Evolutionary conservation across 768 basidiomycete genomes (phyloP), one percentile per base, ranked within the genome.

Genomic region (Lactarius vividus): DNA sequence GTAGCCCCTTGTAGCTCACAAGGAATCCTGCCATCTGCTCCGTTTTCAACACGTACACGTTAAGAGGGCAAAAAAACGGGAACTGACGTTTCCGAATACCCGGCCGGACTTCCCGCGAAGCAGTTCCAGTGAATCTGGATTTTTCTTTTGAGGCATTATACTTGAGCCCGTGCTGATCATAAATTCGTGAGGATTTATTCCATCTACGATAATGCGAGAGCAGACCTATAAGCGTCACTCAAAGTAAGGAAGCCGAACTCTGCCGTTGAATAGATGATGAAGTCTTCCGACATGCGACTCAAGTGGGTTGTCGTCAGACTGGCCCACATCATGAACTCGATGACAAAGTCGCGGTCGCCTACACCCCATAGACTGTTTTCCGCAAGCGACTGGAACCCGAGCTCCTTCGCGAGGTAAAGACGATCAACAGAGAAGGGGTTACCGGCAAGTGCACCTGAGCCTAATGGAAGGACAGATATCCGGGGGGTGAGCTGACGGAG

Each of bases 121-220:
- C 26, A 99, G 82, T 76, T 99, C 97, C 62, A 97, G 80, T 11
- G 96, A 98, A 75, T 98, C 97, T 0, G 96, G 93, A 74, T 98
- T 98, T 79, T 98, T 99, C 81, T 99, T 98, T 75, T 98, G 97
- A 6, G 97, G 97, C 97, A 99, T 99, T 75, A 99, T 98, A 71
- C 96, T 98, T 46, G 96, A 98, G 8, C 97, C 97, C 53, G 97
- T 99, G 74, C 95, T 98, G 26, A 23, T 69, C 46, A 58, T 61
- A 20, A 28, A 4, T 26, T 10, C 11, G 18, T 37, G 29, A 58
- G 57, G 28, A 28, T 49, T 33, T 20, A 9, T 33, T 10, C 46
- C 35, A 59, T 23, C n/a, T 64, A 33, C 20, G 15, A 44, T 31
- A 53, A 39, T 28, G 56, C 11, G 33, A 58, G n/a, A 57, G 74